Evolutionary conservation across 371 early-diverging fungal species (phyloP), one percentile per base, ranked within the genome.

Genomic region (Mortierella sp.): DNA sequence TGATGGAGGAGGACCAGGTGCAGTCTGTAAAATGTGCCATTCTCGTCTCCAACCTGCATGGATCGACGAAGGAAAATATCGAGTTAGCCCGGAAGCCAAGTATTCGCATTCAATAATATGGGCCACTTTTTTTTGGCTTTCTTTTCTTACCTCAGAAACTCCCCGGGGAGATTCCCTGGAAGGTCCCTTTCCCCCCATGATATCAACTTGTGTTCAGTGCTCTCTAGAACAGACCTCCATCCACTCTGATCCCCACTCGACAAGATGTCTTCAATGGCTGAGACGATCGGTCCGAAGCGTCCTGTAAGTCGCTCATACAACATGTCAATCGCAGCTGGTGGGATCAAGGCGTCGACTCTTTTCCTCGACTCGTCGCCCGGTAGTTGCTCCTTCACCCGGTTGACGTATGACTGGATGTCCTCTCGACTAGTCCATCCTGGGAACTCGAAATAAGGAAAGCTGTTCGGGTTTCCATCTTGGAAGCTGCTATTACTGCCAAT

Each of bases 21-120:
- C 70, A 70, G 4, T 66, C 66, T 7, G 71, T 61, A 61, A 71
- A 61, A 22, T 58, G 19, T 16, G 44, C 29, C 5, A 76, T 71
- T 29, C 52, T 77, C 44, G 14, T 14, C 65, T 70, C 76, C 64
- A 74, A 52, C 29, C 64, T 74, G 50, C 4, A 55, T 14, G 19
- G 14, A 45, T 9, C 9, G 24, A 10, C 29, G 16, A 61, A 4
- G 26, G 50, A 41, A 29, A 29, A 9, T 13, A 3, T 6, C 44
- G 66, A n/a, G 6, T 66, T 13, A 26, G 40, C 3, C 2, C 5
- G 14, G 26, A 40, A 43, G n/a, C 7, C 10, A n/a, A 66, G 22
- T 39, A 9, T 10, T 11, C n/a, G n/a, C n/a, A n/a, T n/a, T n/a
- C n/a, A n/a, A n/a, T n/a, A n/a, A n/a, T n/a, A n/a, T n/a, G n/a